These are phyloP conservation scores for Candida silvatica DNA, from an alignment of 805 yeast genomes.

Conservation along the genomic window DNA sequence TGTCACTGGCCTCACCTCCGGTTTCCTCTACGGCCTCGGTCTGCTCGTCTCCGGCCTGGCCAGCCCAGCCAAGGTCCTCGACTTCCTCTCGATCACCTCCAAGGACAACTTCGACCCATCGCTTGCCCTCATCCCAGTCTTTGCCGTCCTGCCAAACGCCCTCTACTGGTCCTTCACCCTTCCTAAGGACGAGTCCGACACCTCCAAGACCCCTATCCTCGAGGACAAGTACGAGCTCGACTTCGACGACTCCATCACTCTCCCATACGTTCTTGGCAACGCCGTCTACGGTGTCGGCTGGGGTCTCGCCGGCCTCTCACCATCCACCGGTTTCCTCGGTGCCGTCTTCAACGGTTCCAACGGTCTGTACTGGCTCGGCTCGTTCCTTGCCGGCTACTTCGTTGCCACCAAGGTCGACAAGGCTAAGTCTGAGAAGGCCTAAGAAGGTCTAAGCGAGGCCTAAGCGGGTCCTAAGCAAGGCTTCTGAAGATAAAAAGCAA, in stretches of 20 bases:
- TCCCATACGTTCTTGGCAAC: conserved; percentile 31
- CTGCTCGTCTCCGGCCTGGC: conserved; percentile 39
- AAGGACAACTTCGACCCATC: conserved; percentile 38
- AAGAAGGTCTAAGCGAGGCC: no score
- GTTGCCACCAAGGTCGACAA: conserved; percentile 18
- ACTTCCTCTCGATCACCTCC: conserved; percentile 32
- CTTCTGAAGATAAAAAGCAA: no score
- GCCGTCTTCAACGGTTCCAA: conserved; percentile 15
- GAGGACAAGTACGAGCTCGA: conserved; percentile 17
- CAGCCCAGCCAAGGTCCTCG: conserved; percentile 32
- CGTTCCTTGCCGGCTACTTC: conserved; percentile 21
- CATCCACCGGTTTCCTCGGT: conserved; percentile 39
- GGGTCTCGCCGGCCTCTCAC: conserved; percentile 45
- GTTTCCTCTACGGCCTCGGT: conserved; percentile 36
- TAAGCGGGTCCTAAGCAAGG: no score
- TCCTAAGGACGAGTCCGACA: conserved; percentile 10
- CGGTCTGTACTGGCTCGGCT: conserved; percentile 21
- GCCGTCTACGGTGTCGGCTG: conserved; percentile 42
- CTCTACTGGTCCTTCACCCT: conserved; percentile 24
- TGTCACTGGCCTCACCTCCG: conserved; percentile 17
- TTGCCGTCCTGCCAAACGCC: conserved; percentile 37
- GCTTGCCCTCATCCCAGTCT: conserved; percentile 31
- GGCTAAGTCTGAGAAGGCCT: no score
- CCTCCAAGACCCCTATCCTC: conserved; percentile 12
- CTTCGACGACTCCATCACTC: conserved; percentile 16